Conservation (phyloP, 1,139 yeast genomes). For the Sugiyamaella novakii region DNA sequence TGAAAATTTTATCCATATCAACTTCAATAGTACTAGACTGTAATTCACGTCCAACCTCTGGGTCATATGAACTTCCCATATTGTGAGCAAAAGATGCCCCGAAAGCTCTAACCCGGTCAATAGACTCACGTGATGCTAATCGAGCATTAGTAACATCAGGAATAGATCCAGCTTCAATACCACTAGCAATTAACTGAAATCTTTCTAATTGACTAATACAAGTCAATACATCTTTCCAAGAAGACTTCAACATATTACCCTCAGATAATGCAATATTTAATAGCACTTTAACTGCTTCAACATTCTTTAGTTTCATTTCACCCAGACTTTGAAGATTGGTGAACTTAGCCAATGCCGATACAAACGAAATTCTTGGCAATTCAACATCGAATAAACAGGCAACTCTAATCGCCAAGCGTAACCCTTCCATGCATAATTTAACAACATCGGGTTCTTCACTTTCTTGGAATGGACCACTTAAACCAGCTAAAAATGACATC, state of each 20-base stretch:
- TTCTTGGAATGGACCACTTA: slow-evolving; percentile 91
- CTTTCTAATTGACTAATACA: slow-evolving; percentile 91
- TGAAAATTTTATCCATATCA: slow-evolving; percentile 82
- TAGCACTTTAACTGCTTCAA: slow-evolving; percentile 74
- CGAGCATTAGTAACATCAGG: slow-evolving; percentile 86
- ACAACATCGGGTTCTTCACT: slow-evolving; percentile 77
- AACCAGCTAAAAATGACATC: slow-evolving; percentile 96
- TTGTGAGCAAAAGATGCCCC: slow-evolving; percentile 16
- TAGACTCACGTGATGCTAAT: slow-evolving; percentile 52
- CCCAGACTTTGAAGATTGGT: slow-evolving; percentile 77
- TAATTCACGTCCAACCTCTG: slow-evolving; percentile 61
- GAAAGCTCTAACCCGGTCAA: slow-evolving; percentile 38
- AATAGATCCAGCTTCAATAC: slow-evolving; percentile 78
- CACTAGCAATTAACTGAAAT: slow-evolving; percentile 83
- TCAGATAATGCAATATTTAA: slow-evolving; percentile 77
- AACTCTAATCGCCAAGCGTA: slow-evolving; percentile 76
- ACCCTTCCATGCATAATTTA: slow-evolving; percentile 78
- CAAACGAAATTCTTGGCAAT: slow-evolving; percentile 83
- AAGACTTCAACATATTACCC: slow-evolving; percentile 66
- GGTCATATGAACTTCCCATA: slow-evolving; percentile 40
- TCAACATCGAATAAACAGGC: slow-evolving; percentile 83
- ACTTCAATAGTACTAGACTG: slow-evolving; percentile 78
- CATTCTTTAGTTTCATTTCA: slow-evolving; percentile 77
- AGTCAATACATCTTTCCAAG: slow-evolving; percentile 84
- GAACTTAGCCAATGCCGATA: slow-evolving; percentile 87